Percentiles rank a stretch among this genome's conserved stretches.
phyloP scores from a whole-genome alignment of 2,329 filamentous ascomycete species.

The Trichoderma hamatum region DNA sequence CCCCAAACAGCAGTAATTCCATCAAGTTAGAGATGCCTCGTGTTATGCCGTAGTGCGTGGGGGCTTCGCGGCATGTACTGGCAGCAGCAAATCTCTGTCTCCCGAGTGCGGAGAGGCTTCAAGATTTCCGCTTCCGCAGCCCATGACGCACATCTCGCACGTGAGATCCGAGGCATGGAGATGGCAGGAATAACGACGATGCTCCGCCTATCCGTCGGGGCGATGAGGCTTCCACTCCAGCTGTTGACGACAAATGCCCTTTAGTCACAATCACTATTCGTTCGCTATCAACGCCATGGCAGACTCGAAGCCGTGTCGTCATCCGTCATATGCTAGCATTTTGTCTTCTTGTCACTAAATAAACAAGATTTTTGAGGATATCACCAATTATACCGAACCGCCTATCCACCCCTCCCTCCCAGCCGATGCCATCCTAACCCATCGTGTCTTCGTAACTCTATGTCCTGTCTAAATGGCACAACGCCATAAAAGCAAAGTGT shows the following conservation, averaged over 20 bases:
- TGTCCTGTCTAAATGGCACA: slow-evolving; percentile 31
- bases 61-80: background rate
- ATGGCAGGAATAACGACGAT: background rate
- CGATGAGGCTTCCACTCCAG: background rate
- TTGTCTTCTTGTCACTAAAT: slow-evolving; percentile 4
- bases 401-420: slow-evolving; percentile 10
- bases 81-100: background rate
- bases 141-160: background rate
- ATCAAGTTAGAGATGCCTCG: background rate
- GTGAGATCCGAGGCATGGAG: background rate
- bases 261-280: slow-evolving; percentile 9
- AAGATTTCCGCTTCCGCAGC: background rate
- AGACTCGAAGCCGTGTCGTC: slow-evolving; percentile 1
- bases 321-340: slow-evolving; percentile 16
- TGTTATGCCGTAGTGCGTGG: background rate
- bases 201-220: background rate
- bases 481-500: slow-evolving; percentile 20
- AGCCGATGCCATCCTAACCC: slow-evolving; percentile 33
- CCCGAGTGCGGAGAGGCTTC: background rate
- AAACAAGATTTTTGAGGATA: slow-evolving; percentile 18
- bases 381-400: slow-evolving; percentile 25
- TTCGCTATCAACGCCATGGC: slow-evolving; percentile 8
- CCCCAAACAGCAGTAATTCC: background rate
- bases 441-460: slow-evolving; percentile 40
- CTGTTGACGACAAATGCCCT: background rate